phyloP scores from a whole-genome alignment of 768 basidiomycete genomes.

The Jaapia argillacea region DNA sequence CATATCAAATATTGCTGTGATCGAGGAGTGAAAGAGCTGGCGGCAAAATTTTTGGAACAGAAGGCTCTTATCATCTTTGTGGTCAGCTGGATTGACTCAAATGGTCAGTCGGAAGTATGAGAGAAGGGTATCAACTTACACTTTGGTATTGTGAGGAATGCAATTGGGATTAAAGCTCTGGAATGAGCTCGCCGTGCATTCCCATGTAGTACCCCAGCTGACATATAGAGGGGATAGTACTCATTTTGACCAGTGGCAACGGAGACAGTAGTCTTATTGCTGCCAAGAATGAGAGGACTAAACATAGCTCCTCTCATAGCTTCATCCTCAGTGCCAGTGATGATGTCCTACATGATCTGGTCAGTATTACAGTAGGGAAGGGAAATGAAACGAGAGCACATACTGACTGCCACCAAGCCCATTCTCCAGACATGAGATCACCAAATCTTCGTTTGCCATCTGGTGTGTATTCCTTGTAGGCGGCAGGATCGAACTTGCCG shows the following conservation, averaged over 20 bases:
- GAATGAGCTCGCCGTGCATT: conserved; percentile 1
- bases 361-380: neutral
- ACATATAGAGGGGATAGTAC: conserved; percentile 10
- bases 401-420: conserved; percentile 1
- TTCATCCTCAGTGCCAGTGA: neutral
- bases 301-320: neutral
- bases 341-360: neutral
- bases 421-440: conserved; percentile 2
- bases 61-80: conserved; percentile 4
- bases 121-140: conserved; percentile 6
- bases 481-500: conserved; percentile 1
- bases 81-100: conserved; percentile 6
- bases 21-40: conserved; percentile 13
- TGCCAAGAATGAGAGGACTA: conserved; percentile 19
- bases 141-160: conserved; percentile 16
- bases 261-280: conserved; percentile 30
- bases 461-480: neutral
- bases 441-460: neutral
- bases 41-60: conserved; percentile 10
- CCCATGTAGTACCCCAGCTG: conserved; percentile 3
- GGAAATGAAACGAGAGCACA: neutral
- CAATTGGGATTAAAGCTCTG: neutral
- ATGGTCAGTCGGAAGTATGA: neutral
- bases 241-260: conserved; percentile 8
- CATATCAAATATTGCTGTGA: conserved; percentile 8